Evolutionary conservation across 2,329 filamentous ascomycete species (phyloP).

Genomic region (Leptographium radiaticola): DNA sequence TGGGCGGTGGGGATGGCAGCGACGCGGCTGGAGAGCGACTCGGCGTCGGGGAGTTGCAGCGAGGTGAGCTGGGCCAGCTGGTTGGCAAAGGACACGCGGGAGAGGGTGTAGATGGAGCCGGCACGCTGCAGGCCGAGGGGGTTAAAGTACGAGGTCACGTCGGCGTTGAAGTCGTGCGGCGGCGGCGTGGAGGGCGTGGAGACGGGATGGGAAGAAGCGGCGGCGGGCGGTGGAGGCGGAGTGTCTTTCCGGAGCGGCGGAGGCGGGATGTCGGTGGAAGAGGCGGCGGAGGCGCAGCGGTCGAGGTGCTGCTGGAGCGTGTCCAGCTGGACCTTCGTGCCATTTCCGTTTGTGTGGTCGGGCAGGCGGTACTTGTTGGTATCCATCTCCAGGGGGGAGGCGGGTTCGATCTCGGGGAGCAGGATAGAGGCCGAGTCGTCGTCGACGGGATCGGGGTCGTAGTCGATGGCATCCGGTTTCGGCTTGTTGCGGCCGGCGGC

Average conservation of each 20-base stretch:
- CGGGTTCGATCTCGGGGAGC: conserved; percentile 38
- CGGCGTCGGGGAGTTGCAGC: conserved; percentile 75
- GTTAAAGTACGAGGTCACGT: conserved; percentile 51
- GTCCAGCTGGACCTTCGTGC: conserved; percentile 47
- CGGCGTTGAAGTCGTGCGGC: conserved; percentile 30
- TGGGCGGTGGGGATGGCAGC: conserved; percentile 73
- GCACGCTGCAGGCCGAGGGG: conserved; percentile 53
- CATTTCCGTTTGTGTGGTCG: conserved; percentile 56
- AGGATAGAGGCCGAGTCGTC: conserved; percentile 19
- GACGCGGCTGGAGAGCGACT: conserved; percentile 70
- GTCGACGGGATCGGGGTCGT: conserved; percentile 1
- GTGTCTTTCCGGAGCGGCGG: conserved; percentile 41
- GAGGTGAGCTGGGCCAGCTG: conserved; percentile 88
- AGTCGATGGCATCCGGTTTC: conserved; percentile 3
- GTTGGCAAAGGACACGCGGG: conserved; percentile 80
- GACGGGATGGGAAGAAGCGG: neutral
- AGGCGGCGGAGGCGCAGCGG: neutral
- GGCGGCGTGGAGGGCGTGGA: conserved; percentile 1
- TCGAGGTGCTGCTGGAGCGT: conserved; percentile 35
- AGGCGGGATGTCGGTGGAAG: conserved; percentile 17
- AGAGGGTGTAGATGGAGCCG: conserved; percentile 87
- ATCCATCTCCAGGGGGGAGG: conserved; percentile 48
- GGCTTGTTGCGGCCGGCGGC: conserved; percentile 7
- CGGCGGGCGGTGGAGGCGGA: conserved; percentile 24
- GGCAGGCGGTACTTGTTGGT: conserved; percentile 63